Conservation (phyloP, 2,329 filamentous ascomycete genomes). For the Pseudogymnoascus verrucosus region DNA sequence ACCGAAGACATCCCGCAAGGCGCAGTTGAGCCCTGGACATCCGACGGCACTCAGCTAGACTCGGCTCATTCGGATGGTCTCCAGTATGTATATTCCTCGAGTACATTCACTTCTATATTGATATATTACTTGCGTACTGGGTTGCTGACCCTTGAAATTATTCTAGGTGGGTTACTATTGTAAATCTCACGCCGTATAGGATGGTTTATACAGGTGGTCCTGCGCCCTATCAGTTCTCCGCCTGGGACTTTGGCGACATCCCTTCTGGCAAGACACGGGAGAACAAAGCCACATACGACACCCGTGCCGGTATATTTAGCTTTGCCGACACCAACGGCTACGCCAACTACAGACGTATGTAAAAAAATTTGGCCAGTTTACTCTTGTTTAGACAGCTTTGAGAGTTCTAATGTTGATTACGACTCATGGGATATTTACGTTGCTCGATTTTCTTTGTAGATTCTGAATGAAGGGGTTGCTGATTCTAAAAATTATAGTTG, state of each 20-base stretch:
- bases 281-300: background rate
- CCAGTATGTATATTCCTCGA: background rate
- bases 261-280: background rate
- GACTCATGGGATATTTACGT: background rate
- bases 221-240: background rate
- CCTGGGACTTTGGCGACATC: background rate
- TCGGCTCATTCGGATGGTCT: background rate
- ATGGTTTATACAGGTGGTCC: background rate
- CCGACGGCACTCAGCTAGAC: background rate
- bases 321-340: background rate
- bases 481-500: background rate
- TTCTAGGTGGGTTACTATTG: background rate
- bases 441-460: background rate
- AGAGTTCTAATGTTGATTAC: background rate
- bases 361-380: background rate
- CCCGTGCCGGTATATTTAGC: background rate
- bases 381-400: background rate
- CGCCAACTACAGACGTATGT: background rate
- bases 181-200: background rate
- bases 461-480: background rate
- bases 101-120: background rate
- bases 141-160: background rate
- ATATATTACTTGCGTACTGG: background rate
- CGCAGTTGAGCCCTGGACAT: background rate
- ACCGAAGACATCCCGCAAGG: background rate